Evolutionary conservation across 768 basidiomycete genomes (phyloP).

Genomic region (Asterophora lycoperdoides): DNA sequence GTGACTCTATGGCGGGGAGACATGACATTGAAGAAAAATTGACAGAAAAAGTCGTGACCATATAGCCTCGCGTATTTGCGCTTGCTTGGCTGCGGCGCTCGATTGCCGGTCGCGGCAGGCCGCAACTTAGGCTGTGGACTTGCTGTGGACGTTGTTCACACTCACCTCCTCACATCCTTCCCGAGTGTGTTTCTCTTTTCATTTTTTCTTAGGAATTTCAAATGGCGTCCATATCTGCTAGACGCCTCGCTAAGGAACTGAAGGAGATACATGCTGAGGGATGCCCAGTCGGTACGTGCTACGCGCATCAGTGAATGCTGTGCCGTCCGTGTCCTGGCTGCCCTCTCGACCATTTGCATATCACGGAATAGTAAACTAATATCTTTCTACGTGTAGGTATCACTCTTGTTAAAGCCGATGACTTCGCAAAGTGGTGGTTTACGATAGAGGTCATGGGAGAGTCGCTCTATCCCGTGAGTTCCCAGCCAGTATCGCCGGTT

Average conservation of each 20-base stretch:
- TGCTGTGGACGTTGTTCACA: not conserved
- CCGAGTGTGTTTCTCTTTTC: not conserved
- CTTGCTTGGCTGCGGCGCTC: constrained; percentile 9
- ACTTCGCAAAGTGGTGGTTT: constrained; percentile 75
- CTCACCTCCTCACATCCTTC: not conserved
- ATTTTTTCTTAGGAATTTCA: not conserved
- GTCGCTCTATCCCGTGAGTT: constrained; percentile 63
- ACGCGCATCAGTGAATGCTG: not conserved
- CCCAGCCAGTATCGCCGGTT: not conserved
- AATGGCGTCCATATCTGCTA: constrained; percentile 61
- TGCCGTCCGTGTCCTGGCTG: not conserved
- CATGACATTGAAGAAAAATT: constrained; percentile 32
- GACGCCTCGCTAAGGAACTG: constrained; percentile 70
- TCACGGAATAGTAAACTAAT: constrained; percentile 8
- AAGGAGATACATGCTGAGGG: constrained; percentile 62
- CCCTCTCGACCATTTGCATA: not conserved
- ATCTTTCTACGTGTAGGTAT: constrained; percentile 49
- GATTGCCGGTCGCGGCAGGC: not conserved
- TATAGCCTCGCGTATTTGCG: constrained; percentile 21
- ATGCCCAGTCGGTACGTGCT: constrained; percentile 52
- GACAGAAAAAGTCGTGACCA: constrained; percentile 13
- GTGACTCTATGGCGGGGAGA: constrained; percentile 72
- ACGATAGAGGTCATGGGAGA: constrained; percentile 83
- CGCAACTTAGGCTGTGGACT: constrained; percentile 3
- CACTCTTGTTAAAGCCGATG: constrained; percentile 65